Evolutionary conservation across 768 basidiomycete genomes (phyloP).

Genomic region (Gymnopilus dilepis): DNA sequence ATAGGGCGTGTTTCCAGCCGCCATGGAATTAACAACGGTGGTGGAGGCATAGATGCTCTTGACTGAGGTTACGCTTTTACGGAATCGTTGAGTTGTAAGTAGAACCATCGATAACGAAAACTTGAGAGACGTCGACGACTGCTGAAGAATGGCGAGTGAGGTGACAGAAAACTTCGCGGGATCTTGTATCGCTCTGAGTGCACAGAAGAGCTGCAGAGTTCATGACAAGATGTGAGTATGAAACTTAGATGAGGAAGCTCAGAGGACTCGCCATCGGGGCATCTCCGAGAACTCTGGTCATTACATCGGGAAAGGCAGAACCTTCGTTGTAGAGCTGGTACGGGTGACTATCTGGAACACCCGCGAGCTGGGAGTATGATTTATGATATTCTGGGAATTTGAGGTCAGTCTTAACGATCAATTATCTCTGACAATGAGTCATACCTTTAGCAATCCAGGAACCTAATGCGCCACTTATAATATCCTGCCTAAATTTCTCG

Average conservation of each 20-base stretch:
- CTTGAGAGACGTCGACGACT: conserved; percentile 37
- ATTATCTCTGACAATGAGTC: neutral
- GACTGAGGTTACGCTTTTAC: conserved; percentile 32
- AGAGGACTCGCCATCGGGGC: conserved; percentile 35
- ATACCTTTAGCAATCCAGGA: conserved; percentile 38
- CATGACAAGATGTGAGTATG: neutral
- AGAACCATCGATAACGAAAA: conserved; percentile 30
- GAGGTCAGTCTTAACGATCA: neutral
- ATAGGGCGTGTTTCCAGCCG: conserved; percentile 33
- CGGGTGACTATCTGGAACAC: conserved; percentile 28
- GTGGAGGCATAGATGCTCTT: conserved; percentile 37
- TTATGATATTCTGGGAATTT: conserved; percentile 34
- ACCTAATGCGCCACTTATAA: conserved; percentile 41
- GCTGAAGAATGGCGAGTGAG: conserved; percentile 45
- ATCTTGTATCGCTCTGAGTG: conserved; percentile 33
- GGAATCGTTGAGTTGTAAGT: conserved; percentile 22
- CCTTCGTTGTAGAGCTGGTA: conserved; percentile 20
- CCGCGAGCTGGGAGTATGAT: conserved; percentile 27
- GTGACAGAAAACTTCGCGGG: conserved; percentile 43
- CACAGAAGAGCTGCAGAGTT: conserved; percentile 42
- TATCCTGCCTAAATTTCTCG: conserved; percentile 39
- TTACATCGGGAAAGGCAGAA: conserved; percentile 19
- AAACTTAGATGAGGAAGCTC: too few relatives aligned
- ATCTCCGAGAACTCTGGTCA: conserved; percentile 28
- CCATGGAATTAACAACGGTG: conserved; percentile 27